A percentile compares a stretch with the other conserved stretches of the same genome.
phyloP scores from a whole-genome alignment of 2,329 filamentous ascomycete genomes.

The Lachnellula hyalina region DNA sequence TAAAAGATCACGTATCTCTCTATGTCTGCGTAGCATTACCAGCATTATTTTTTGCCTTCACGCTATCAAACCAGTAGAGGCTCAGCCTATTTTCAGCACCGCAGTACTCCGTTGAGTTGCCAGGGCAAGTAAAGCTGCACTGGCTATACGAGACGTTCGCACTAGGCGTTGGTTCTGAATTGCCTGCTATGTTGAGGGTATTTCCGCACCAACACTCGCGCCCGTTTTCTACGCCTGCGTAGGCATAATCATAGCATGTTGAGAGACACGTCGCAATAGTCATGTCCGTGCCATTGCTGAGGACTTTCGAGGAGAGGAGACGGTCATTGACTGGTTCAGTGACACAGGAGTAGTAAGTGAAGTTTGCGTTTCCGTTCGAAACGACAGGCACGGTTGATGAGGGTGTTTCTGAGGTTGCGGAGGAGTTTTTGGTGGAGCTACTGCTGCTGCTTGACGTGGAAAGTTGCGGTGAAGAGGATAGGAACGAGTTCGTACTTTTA shows the following conservation, averaged over 20 bases:
- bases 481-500: background rate
- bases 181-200: constrained; percentile 12
- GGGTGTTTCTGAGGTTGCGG: constrained; percentile 1
- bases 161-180: constrained; percentile 4
- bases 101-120: constrained; percentile 27
- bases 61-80: constrained; percentile 21
- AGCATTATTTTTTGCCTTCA: constrained; percentile 14
- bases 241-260: constrained; percentile 30
- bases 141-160: constrained; percentile 14
- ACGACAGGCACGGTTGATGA: constrained; percentile 20
- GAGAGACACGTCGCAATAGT: constrained; percentile 30
- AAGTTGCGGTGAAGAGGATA: background rate
- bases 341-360: constrained; percentile 28
- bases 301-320: constrained; percentile 17
- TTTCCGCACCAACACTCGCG: constrained; percentile 39
- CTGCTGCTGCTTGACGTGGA: background rate
- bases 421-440: constrained; percentile 12
- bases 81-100: constrained; percentile 27
- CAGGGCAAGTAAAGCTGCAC: constrained; percentile 12
- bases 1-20: background rate
- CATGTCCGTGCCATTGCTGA: constrained; percentile 27
- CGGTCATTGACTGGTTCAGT: constrained; percentile 23
- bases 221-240: constrained; percentile 36
- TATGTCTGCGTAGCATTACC: background rate
- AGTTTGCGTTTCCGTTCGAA: constrained; percentile 27